phyloP scores from a whole-genome alignment of 1,139 yeast genomes.

The Debaryomyces subglobosus region DNA sequence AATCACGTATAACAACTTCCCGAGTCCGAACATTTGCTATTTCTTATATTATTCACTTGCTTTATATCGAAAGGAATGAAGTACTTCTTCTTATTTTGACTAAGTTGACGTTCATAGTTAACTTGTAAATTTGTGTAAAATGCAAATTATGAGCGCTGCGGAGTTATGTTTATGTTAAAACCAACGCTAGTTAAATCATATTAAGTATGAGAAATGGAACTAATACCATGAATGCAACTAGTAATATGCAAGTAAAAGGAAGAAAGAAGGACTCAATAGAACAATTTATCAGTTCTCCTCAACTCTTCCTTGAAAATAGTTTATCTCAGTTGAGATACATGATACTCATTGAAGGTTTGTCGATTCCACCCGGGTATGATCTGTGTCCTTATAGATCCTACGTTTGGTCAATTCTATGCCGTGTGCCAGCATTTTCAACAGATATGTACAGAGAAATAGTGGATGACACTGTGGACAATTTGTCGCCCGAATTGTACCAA shows the following conservation, averaged over 20 bases:
- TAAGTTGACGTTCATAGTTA: slow-evolving; percentile 6
- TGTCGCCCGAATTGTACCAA: slow-evolving; percentile 49
- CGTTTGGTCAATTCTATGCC: slow-evolving; percentile 79
- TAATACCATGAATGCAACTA: not conserved
- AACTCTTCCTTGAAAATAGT: slow-evolving; percentile 67
- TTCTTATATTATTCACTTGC: not conserved
- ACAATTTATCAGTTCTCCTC: slow-evolving; percentile 62
- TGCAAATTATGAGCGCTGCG: slow-evolving; percentile 3
- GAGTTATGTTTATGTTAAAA: not conserved
- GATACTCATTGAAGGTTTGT: slow-evolving; percentile 78
- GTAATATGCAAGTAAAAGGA: slow-evolving; percentile 27
- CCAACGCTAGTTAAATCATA: not conserved
- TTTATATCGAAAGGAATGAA: not conserved
- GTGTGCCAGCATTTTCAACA: slow-evolving; percentile 62
- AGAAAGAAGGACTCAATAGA: slow-evolving; percentile 68
- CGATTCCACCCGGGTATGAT: slow-evolving; percentile 50
- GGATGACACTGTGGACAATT: slow-evolving; percentile 54
- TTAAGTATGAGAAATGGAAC: not conserved
- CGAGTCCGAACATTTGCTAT: slow-evolving; percentile 46
- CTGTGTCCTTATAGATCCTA: slow-evolving; percentile 70
- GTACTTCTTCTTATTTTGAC: not conserved
- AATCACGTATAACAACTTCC: slow-evolving; percentile 46
- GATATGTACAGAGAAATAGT: slow-evolving; percentile 59
- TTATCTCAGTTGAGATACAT: slow-evolving; percentile 78
- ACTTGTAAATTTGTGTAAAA: not conserved